Conservation (phyloP, 1,284 basidiomycete genomes). For the Trichosporon faecale region DNA sequence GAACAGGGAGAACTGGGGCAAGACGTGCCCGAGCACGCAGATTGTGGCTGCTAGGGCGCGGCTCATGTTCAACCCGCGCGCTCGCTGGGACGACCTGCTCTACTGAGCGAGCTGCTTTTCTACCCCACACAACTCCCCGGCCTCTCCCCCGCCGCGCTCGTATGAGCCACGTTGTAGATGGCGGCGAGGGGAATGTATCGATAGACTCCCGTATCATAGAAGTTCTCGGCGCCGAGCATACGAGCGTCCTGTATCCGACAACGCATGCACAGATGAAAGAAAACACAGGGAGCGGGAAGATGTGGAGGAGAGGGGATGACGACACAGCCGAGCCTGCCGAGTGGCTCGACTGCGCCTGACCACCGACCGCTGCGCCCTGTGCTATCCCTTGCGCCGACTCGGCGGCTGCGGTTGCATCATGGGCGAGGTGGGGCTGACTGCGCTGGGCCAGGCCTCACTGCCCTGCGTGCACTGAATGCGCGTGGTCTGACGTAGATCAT, state of each 20-base stretch:
- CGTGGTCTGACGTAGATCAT: not conserved
- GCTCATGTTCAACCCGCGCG: slow-evolving; percentile 6
- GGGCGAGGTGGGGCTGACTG: too few relatives aligned
- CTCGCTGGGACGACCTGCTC: not conserved
- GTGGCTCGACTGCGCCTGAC: not conserved
- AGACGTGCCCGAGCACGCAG: not conserved
- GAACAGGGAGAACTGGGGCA: not conserved
- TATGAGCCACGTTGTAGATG: too few relatives aligned
- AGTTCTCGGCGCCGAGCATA: too few relatives aligned
- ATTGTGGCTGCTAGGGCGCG: not conserved
- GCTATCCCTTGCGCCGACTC: too few relatives aligned
- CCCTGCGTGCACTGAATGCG: too few relatives aligned
- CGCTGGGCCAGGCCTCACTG: too few relatives aligned
- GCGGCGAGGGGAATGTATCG: not conserved
- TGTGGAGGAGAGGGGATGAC: not conserved
- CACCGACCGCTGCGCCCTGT: not conserved
- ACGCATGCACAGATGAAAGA: not conserved
- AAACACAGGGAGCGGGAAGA: not conserved
- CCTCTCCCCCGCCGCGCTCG: too few relatives aligned
- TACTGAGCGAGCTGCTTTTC: not conserved
- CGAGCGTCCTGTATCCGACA: not conserved
- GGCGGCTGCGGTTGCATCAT: not conserved
- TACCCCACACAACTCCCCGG: too few relatives aligned
- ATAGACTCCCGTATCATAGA: not conserved
- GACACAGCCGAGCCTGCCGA: not conserved